A percentile compares a stretch with the other conserved stretches of the same genome.
Conservation (phyloP, 2,329 filamentous ascomycete species). For the Aphanoascus verrucosus region DNA sequence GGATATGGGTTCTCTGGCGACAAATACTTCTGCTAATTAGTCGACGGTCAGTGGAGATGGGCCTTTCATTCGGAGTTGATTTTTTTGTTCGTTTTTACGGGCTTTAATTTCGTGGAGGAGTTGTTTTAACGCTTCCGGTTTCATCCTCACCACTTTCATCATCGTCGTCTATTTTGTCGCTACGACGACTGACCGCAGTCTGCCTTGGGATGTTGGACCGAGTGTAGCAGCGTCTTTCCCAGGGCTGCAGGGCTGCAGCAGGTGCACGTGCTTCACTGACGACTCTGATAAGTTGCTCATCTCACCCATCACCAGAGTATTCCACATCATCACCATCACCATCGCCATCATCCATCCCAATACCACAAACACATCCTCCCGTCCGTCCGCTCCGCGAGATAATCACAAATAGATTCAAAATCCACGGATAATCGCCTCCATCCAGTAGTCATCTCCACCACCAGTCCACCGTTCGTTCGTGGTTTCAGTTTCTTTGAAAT, state of each 20-base stretch:
- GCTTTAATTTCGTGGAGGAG: background rate
- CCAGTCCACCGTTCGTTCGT: background rate
- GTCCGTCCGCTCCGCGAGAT: too few species aligned
- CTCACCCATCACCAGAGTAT: background rate
- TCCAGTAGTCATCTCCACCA: background rate
- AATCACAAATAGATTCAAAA: too few species aligned
- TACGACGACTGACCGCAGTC: background rate
- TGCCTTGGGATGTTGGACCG: background rate
- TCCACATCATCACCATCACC: background rate
- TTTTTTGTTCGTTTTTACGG: background rate
- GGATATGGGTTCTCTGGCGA: background rate
- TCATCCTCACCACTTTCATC: background rate
- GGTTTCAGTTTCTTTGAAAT: too few species aligned
- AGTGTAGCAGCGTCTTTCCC: too few species aligned
- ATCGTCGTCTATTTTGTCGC: background rate
- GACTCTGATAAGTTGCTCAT: background rate
- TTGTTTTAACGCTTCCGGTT: constrained; percentile 1
- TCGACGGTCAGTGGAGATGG: background rate
- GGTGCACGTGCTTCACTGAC: background rate
- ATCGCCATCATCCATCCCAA: too few species aligned
- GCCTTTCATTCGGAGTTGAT: background rate
- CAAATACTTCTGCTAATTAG: background rate
- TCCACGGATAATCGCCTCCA: background rate
- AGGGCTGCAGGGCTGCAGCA: background rate
- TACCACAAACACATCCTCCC: too few species aligned